A percentile compares a stretch with the other conserved stretches of the same genome.
phyloP scores from a whole-genome alignment of 2,329 filamentous ascomycete species.

The Cladophialophora bantiana region DNA sequence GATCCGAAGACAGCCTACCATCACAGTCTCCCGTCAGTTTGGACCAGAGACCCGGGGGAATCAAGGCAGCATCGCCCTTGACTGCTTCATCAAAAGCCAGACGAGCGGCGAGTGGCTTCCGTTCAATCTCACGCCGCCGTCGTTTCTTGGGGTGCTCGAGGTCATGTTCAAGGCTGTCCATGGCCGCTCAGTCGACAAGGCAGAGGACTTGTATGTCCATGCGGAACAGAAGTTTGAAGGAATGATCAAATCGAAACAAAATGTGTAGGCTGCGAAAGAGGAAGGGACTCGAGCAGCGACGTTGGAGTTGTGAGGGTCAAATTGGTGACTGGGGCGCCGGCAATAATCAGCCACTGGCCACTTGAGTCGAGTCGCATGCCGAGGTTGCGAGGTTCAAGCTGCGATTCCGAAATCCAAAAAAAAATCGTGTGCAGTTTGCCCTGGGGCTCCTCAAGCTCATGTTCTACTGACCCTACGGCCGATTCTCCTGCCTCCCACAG shows the following conservation, averaged over 20 bases:
- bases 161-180: slow-evolving; percentile 54
- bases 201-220: slow-evolving; percentile 19
- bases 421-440: background rate
- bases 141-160: slow-evolving; percentile 59
- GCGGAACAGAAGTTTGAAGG: background rate
- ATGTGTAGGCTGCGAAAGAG: background rate
- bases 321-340: slow-evolving; percentile 11
- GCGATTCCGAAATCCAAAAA: background rate
- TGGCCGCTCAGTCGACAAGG: slow-evolving; percentile 39
- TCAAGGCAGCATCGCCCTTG: slow-evolving; percentile 81
- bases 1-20: slow-evolving; percentile 45
- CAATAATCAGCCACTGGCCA: slow-evolving; percentile 14
- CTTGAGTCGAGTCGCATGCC: slow-evolving; percentile 1
- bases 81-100: slow-evolving; percentile 85
- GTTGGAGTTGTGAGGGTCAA: slow-evolving; percentile 9
- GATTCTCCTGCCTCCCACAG: background rate
- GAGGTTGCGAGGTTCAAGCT: slow-evolving; percentile 21
- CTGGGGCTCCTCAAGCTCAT: background rate
- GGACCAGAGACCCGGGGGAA: slow-evolving; percentile 84
- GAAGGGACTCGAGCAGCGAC: background rate
- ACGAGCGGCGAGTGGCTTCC: slow-evolving; percentile 73
- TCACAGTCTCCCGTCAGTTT: slow-evolving; percentile 67
- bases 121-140: slow-evolving; percentile 54
- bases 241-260: background rate
- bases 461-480: background rate